Evolutionary conservation across 345 rosid species (phyloP).

Genomic region (Citrus inodora): DNA sequence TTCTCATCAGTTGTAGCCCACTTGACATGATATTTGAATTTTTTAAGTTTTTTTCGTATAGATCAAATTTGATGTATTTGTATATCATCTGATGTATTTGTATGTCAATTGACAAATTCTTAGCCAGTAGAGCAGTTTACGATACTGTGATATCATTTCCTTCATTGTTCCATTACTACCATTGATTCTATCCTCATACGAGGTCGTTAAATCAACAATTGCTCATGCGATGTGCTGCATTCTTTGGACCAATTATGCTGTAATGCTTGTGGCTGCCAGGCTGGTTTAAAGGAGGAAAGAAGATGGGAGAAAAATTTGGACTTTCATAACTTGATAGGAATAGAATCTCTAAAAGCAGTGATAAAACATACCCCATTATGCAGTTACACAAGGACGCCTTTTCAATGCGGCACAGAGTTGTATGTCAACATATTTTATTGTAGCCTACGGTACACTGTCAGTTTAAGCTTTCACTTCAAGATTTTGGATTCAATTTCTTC

Average conservation of each 20-base stretch:
- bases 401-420: neutral
- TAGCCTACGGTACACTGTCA: neutral
- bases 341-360: neutral
- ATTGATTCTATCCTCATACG: slow-evolving; percentile 19
- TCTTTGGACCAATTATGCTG: neutral
- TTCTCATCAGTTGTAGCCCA: neutral
- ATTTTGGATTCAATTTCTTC: slow-evolving; percentile 89
- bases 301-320: neutral
- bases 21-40: neutral
- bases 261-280: neutral
- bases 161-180: slow-evolving; percentile 17
- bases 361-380: neutral
- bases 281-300: neutral
- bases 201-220: slow-evolving; percentile 17
- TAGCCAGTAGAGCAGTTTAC: neutral
- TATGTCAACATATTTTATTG: neutral
- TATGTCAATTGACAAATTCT: neutral
- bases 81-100: neutral
- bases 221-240: neutral
- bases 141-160: neutral
- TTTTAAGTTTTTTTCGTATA: neutral
- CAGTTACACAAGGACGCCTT: neutral
- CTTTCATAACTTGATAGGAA: neutral
- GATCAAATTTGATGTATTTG: neutral
- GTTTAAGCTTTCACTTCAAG: slow-evolving; percentile 46